These are phyloP conservation scores for Fennellomyces sp. DNA, from an alignment of 371 early-diverging fungal species.

Conservation along the genomic window DNA sequence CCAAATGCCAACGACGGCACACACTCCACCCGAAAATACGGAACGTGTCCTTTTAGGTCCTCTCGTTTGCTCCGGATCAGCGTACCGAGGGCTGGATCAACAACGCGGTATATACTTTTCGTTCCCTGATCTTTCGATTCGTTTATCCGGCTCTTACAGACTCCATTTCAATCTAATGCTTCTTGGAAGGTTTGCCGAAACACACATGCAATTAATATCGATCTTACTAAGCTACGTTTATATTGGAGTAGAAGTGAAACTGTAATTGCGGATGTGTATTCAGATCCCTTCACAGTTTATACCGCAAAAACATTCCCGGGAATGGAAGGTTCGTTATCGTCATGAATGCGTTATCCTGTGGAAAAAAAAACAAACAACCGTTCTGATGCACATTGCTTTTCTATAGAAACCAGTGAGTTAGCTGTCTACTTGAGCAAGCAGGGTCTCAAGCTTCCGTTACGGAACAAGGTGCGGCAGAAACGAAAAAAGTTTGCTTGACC, in stretches of 20 bases:
- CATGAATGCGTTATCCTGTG: background rate
- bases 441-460: constrained; percentile 68
- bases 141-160: constrained; percentile 44
- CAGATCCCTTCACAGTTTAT: constrained; percentile 53
- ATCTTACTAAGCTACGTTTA: background rate
- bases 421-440: constrained; percentile 69
- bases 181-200: constrained; percentile 23
- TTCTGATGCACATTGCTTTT: too few relatives aligned
- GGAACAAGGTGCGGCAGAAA: constrained; percentile 34
- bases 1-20: too few relatives aligned
- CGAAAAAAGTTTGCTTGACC: constrained; percentile 10
- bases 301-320: constrained; percentile 66
- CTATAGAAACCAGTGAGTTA: constrained; percentile 62
- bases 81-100: constrained; percentile 49
- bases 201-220: background rate
- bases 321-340: constrained; percentile 53
- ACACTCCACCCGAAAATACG: background rate
- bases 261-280: constrained; percentile 28
- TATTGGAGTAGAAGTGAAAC: constrained; percentile 19
- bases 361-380: background rate
- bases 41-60: constrained; percentile 52
- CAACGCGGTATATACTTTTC: constrained; percentile 42
- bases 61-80: constrained; percentile 51
- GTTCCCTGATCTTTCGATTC: constrained; percentile 53
- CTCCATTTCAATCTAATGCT: constrained; percentile 47